Conservation (phyloP, 257 asterid genomes). For the Gentiana dahurica region DNA sequence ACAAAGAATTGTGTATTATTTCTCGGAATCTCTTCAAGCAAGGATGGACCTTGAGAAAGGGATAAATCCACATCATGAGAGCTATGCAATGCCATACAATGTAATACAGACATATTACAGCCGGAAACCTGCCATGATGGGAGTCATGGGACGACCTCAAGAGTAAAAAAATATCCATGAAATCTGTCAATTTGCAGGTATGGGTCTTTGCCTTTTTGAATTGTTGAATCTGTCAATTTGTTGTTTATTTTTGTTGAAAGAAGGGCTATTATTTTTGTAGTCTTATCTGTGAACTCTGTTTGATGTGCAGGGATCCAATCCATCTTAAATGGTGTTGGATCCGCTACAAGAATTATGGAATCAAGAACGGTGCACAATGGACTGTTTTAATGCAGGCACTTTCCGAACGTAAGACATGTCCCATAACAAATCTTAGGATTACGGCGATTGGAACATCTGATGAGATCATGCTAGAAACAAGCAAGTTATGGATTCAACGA, state of each 20-base stretch:
- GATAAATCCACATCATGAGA: no score
- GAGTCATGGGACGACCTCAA: no score
- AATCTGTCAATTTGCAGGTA: no score
- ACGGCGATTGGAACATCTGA: constrained; percentile 26
- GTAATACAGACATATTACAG: no score
- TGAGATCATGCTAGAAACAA: constrained; percentile 20
- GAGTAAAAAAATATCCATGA: no score
- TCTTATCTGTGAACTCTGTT: no score
- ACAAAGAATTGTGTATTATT: no score
- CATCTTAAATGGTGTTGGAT: constrained; percentile 24
- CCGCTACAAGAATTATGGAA: constrained; percentile 25
- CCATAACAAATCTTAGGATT: constrained; percentile 29
- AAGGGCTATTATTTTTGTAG: not conserved
- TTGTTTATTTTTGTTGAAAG: no score
- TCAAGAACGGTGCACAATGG: constrained; percentile 28
- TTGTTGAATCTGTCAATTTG: constrained; percentile 14
- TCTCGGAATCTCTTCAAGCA: no score
- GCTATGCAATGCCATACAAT: no score
- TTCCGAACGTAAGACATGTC: constrained; percentile 5
- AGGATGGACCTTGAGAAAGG: no score
- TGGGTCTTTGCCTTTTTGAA: not conserved
- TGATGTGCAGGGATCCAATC: constrained; percentile 30
- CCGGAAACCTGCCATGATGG: no score
- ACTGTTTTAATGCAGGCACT: constrained; percentile 15
- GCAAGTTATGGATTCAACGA: constrained; percentile 16